These are phyloP conservation scores for Phytophthora europaea DNA, from an alignment of 352 stramenopile genomes.

Conservation along the genomic window DNA sequence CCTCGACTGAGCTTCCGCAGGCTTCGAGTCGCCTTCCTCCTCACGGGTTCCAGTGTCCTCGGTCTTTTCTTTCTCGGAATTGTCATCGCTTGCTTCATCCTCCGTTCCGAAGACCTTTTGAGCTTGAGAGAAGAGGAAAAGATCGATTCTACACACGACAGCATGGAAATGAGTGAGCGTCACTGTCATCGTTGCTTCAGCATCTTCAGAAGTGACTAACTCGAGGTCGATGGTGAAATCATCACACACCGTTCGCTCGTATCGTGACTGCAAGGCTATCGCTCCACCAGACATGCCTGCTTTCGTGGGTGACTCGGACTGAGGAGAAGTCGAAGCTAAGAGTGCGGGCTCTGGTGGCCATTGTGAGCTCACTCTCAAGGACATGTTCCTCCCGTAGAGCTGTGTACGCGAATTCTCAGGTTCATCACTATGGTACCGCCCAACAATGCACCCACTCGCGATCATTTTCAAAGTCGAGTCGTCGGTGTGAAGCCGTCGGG, in stretches of 20 bases:
- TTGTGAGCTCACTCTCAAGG: constrained; percentile 59
- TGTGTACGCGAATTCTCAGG: constrained; percentile 59
- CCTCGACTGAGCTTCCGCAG: constrained; percentile 6
- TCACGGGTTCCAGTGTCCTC: constrained; percentile 4
- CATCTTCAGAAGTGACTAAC: constrained; percentile 55
- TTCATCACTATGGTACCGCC: constrained; percentile 58
- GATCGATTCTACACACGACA: constrained; percentile 70
- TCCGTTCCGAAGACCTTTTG: constrained; percentile 34
- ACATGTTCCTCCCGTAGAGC: constrained; percentile 80
- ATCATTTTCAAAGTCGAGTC: constrained; percentile 58
- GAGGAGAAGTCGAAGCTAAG: constrained; percentile 4
- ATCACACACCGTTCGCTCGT: constrained; percentile 73
- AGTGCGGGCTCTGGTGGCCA: constrained; percentile 55
- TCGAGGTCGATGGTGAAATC: constrained; percentile 82
- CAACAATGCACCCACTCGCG: constrained; percentile 66
- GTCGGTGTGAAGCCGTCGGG: constrained; percentile 5
- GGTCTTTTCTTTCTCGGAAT: constrained; percentile 5
- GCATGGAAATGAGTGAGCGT: constrained; percentile 79
- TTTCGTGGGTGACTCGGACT: constrained; percentile 13
- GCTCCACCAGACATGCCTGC: neutral
- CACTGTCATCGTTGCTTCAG: constrained; percentile 63
- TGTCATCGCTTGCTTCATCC: constrained; percentile 20
- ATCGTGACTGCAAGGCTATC: constrained; percentile 24
- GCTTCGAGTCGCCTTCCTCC: constrained; percentile 5
- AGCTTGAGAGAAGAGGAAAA: constrained; percentile 43